phyloP scores from a whole-genome alignment of 768 basidiomycete genomes.

The Exidia glandulosa region DNA sequence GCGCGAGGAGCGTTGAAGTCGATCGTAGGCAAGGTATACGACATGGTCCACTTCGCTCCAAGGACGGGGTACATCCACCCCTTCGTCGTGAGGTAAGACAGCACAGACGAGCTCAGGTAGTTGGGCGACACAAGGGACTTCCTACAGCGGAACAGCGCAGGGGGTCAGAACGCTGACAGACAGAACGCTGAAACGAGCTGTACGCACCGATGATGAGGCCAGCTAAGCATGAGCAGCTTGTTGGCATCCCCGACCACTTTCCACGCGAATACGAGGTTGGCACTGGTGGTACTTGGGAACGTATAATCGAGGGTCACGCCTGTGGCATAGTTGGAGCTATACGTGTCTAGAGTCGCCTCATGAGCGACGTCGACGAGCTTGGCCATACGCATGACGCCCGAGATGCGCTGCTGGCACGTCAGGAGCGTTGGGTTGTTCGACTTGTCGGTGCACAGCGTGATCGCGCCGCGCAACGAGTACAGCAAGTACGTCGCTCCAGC shows the following conservation, averaged over 20 bases:
- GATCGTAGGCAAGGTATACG: conserved; percentile 22
- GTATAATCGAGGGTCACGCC: conserved; percentile 19
- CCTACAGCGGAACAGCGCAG: neutral
- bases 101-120: conserved; percentile 14
- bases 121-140: conserved; percentile 9
- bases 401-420: conserved; percentile 6
- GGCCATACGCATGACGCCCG: conserved; percentile 22
- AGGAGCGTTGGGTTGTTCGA: conserved; percentile 13
- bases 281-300: conserved; percentile 14
- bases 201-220: conserved; percentile 24
- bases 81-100: conserved; percentile 24
- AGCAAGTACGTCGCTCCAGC: conserved; percentile 20
- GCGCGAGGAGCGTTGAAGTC: conserved; percentile 23
- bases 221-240: conserved; percentile 22
- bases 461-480: conserved; percentile 21
- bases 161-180: neutral
- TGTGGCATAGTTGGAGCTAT: conserved; percentile 20
- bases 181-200: neutral
- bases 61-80: conserved; percentile 24
- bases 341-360: conserved; percentile 17
- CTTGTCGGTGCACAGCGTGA: conserved; percentile 18
- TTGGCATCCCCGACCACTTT: conserved; percentile 16
- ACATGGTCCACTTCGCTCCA: conserved; percentile 21
- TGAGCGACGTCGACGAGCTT: conserved; percentile 9
- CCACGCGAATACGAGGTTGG: conserved; percentile 25